Evolutionary conservation across 179 eudicot genomes (phyloP), one percentile per base, ranked within the genome.

Genomic region (Carnegiea gigantea): DNA sequence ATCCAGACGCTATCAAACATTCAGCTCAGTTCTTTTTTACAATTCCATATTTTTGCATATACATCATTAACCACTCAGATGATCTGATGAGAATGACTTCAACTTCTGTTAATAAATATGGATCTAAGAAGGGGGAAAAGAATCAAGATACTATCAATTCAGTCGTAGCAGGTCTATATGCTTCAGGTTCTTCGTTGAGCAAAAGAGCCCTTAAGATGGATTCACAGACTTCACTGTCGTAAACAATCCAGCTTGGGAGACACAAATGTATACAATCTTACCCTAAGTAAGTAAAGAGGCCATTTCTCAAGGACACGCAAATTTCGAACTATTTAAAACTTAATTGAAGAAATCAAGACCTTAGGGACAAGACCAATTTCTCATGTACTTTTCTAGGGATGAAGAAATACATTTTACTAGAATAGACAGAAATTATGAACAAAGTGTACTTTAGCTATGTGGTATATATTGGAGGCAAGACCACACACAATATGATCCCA

Each of bases 131-230:
- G 62, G 62, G 62, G n/a, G n/a, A 1, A 6, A 40, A 40, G 44
- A 40, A 54, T 54, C 38, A 65, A 11, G 71, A 26, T 2, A 65
- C 71, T 65, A 26, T 65, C 11, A 65, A 33, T 17, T 65, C 13
- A 24, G 71, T 24, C 10, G 33, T 65, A 26, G 71, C 71, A 24
- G 38, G 71, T 24, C 0, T 26, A 14, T 26, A 65, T 26, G 71
- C 71, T 65, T 24, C 71, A 12, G 71, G 71, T 64, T 89, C 92
- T 81, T 90, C 93, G 60, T 87, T 86, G 40, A 88, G 92, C 83
- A 90, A 75, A 82, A 90, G 93, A 67, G 93, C 86, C 81, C 86
- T 89, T n/a, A 92, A 80, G 84, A 92, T 88, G 67, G 89, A 88
- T 82, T 90, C 90, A 87, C 93, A 89, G 6, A 90, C 90, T 67